phyloP scores from a whole-genome alignment of 257 asterid genomes.

The Lithospermum erythrorhizon region DNA sequence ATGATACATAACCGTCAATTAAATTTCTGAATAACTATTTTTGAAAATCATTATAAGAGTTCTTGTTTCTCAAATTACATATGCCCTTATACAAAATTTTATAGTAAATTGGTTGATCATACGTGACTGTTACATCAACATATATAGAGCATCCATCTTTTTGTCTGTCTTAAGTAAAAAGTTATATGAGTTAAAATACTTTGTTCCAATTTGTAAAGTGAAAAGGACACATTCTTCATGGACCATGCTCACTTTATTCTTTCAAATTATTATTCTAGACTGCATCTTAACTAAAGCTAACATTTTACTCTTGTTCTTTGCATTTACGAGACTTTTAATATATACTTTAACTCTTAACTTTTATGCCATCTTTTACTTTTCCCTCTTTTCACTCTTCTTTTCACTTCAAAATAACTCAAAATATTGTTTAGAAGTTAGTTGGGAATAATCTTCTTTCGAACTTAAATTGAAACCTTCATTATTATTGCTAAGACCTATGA shows the following conservation, averaged over 20 bases:
- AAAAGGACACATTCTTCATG: background rate
- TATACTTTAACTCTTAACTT: conserved; percentile 21
- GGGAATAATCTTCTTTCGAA: conserved; percentile 17
- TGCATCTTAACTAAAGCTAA: conserved; percentile 20
- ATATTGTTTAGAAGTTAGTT: background rate
- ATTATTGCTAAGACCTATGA: background rate
- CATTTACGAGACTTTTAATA: conserved; percentile 27
- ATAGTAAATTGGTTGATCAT: no score
- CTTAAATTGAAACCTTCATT: conserved; percentile 3
- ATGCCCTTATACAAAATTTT: no score
- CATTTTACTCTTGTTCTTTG: conserved; percentile 24
- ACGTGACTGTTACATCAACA: conserved; percentile 11
- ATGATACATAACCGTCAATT: no score
- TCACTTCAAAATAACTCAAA: background rate
- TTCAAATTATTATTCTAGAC: conserved; percentile 12
- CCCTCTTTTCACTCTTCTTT: background rate
- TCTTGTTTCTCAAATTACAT: background rate
- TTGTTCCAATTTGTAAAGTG: background rate
- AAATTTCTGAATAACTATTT: no score
- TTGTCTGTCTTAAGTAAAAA: conserved; percentile 5
- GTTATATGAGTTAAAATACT: background rate
- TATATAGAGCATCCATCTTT: conserved; percentile 1
- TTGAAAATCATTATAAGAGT: no score
- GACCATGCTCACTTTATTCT: conserved; percentile 10
- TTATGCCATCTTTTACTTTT: conserved; percentile 17